These are phyloP conservation scores for Rutstroemia sp. DNA, from an alignment of 2,329 filamentous ascomycete genomes.

Conservation along the genomic window DNA sequence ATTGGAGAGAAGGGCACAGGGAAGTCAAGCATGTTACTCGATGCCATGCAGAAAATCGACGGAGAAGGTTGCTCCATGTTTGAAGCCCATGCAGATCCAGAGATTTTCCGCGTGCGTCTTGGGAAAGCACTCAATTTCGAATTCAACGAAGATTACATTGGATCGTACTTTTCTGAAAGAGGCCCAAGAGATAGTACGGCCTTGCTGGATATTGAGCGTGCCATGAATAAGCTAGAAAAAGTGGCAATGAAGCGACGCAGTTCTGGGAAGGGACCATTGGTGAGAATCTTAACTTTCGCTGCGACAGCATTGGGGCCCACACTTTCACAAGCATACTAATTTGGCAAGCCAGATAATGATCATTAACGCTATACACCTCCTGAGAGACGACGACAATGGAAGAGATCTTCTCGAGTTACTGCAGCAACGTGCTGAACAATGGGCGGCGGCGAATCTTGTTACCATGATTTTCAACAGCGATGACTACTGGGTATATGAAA, in stretches of 20 bases:
- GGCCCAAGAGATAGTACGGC: constrained; percentile 89
- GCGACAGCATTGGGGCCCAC: no score
- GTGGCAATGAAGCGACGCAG: constrained; percentile 69
- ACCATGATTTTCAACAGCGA: constrained; percentile 94
- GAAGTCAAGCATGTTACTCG: constrained; percentile 93
- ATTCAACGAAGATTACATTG: constrained; percentile 96
- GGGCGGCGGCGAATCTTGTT: constrained; percentile 85
- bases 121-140: constrained; percentile 95
- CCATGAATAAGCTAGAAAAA: constrained; percentile 97
- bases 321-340: no score
- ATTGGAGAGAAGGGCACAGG: constrained; percentile 95
- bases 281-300: constrained; percentile 32
- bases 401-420: constrained; percentile 87
- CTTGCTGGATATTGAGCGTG: constrained; percentile 88
- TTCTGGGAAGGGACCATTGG: constrained; percentile 56
- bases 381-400: constrained; percentile 89
- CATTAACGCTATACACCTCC: constrained; percentile 86
- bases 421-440: constrained; percentile 91
- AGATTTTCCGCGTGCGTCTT: constrained; percentile 88
- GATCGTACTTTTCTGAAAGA: constrained; percentile 88
- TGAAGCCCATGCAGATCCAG: constrained; percentile 88
- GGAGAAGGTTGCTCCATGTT: constrained; percentile 91
- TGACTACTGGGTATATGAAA: constrained; percentile 98
- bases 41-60: constrained; percentile 88
- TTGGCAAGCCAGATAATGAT: constrained; percentile 46